These are phyloP conservation scores for Trypanosoma scelopori DNA, from an alignment of 208 protist species.

Conservation along the genomic window DNA sequence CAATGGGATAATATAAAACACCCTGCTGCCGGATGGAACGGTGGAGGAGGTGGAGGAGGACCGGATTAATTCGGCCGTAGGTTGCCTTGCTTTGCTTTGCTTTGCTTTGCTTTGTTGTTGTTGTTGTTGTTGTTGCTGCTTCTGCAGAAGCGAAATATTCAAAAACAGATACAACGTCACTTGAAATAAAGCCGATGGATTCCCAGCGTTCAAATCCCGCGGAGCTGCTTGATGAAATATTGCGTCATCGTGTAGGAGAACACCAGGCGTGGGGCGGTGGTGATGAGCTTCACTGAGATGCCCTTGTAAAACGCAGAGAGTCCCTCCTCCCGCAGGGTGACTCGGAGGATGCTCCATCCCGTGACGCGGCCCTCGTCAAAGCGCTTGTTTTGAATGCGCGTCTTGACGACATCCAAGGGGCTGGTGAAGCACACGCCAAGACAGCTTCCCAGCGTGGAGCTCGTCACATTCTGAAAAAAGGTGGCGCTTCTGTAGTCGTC, in stretches of 20 bases:
- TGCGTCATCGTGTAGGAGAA: slow-evolving; percentile 89
- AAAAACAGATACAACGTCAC: no score
- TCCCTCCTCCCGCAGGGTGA: slow-evolving; percentile 58
- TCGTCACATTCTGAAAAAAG: slow-evolving; percentile 64
- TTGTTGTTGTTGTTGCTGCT: no score
- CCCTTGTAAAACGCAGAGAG: slow-evolving; percentile 84
- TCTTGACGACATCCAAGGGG: slow-evolving; percentile 86
- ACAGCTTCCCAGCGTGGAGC: slow-evolving; percentile 60
- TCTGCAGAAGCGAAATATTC: no score
- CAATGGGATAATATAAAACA: no score
- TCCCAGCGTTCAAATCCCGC: slow-evolving; percentile 14
- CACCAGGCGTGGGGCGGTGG: slow-evolving; percentile 69
- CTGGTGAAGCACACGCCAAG: slow-evolving; percentile 59
- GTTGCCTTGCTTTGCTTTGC: no score
- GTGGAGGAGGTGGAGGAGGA: no score
- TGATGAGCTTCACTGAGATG: slow-evolving; percentile 75
- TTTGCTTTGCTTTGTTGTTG: no score
- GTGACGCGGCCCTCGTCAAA: slow-evolving; percentile 42
- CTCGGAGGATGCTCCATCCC: slow-evolving; percentile 48
- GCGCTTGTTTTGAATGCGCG: slow-evolving; percentile 70
- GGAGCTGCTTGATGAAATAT: slow-evolving; percentile 64
- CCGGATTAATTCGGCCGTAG: no score
- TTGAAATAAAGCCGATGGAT: not conserved
- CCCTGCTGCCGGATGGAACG: no score
- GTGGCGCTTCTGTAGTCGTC: slow-evolving; percentile 65